These are phyloP conservation scores for Rubroshorea leprosula DNA, from an alignment of 345 rosid genomes.

Conservation along the genomic window DNA sequence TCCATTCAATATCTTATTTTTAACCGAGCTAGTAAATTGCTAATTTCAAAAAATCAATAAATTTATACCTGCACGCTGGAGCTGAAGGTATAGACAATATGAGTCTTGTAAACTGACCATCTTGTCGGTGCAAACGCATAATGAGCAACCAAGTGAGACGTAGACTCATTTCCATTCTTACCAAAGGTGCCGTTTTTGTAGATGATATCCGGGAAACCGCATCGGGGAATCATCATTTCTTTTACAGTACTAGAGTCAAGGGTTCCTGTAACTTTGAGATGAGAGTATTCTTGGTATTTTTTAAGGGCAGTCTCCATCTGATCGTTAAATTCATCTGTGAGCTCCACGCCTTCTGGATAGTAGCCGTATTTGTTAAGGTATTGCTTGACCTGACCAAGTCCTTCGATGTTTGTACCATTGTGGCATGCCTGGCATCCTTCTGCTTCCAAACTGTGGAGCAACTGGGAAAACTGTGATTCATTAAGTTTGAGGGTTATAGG, in stretches of 20 bases:
- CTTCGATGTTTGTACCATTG: conserved; percentile 8
- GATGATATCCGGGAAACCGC: conserved; percentile 19
- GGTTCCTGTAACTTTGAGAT: conserved; percentile 15
- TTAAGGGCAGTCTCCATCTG: conserved; percentile 16
- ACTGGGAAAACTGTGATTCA: no score
- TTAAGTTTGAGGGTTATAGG: no score
- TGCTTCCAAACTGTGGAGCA: background rate
- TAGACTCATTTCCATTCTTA: background rate
- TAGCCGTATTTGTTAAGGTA: conserved; percentile 14
- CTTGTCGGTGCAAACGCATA: conserved; percentile 7
- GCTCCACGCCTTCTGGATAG: no score
- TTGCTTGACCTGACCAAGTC: conserved; percentile 10
- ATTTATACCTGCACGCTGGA: conserved; percentile 9
- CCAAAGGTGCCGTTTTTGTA: background rate
- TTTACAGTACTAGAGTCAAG: conserved; percentile 17
- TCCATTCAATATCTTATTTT: no score
- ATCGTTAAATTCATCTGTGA: conserved; percentile 11
- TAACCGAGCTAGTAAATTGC: no score
- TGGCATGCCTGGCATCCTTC: conserved; percentile 10
- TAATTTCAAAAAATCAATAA: no score
- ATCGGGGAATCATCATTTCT: conserved; percentile 21
- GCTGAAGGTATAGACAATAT: conserved; percentile 11
- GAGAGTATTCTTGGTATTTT: conserved; percentile 12
- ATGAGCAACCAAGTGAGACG: conserved; percentile 1
- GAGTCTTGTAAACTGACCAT: conserved; percentile 15